Base-by-base conservation (phyloP, 2,329 filamentous ascomycete species). In the Thermoascus crustaceus region DNA sequence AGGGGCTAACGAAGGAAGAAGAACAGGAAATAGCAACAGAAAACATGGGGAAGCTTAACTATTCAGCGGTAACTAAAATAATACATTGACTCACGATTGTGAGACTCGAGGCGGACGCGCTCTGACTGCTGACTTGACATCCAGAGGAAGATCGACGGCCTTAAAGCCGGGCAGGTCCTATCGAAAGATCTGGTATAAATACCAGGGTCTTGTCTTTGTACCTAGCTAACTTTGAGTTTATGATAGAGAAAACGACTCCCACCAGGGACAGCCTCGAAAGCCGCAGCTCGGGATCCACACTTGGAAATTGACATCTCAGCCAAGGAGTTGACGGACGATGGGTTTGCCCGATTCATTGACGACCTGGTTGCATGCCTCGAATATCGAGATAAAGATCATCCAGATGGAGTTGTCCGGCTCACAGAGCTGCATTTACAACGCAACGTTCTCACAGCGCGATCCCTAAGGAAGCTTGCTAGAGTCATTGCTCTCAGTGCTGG, bases 311-410 rank as follows among this genome's bases (percentile, higher is more conserved):
- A 68, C 35, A 52, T 69, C 9, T 57, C 61, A 3, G 57, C 56
- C 22, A 72, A 67, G 48, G 46, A 53, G 6, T 52, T 72, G n/a
- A 64, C 61, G 2, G 66, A 71, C 37, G 61, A 64, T 6, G 68
- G 68, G 7, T 55, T 70, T 7, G 42, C 40, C 2, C 55, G 59
- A 9, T 57, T 71, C 40, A 58, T 62, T n/a, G 53, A 59, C 32
- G 65, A 63, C 11, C 51, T 73, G 7, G 44, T 60, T 11, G 43
- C 51, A 13, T 66, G 63, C 6, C 50, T 71, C 35, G 40, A 48
- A 16, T 58, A 51, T 26, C 51, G 50, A 35, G 58, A 52, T 23
- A 42, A 44, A 3, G 44, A 53, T 2, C 51, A 55, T 33, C 49
- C 48, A 1, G 42, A 52, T 7, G 53, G 53, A 9, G 39, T 50